Evolutionary conservation across 306 rosid genomes (phyloP).

Genomic region (Prunus campanulata): DNA sequence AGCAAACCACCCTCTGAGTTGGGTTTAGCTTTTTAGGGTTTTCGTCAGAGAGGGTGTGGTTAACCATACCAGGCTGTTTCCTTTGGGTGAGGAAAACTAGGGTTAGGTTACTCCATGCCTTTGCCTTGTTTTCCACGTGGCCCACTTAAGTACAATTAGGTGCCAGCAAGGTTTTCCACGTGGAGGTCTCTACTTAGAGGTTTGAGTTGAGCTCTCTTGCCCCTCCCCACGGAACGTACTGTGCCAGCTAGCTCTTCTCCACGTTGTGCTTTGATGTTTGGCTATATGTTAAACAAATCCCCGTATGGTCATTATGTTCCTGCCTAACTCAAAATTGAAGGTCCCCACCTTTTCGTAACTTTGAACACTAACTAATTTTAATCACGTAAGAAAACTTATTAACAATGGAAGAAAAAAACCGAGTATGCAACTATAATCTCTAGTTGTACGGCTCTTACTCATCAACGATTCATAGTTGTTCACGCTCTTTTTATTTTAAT

Average conservation of each 20-base stretch:
- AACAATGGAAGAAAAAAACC: no score
- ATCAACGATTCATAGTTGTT: no score
- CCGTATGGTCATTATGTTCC: no score
- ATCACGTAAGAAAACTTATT: no score
- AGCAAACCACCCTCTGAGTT: not conserved
- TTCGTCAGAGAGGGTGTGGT: not conserved
- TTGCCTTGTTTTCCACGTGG: not conserved
- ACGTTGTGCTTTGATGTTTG: not conserved
- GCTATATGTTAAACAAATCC: not conserved
- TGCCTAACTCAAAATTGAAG: no score
- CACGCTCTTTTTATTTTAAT: no score
- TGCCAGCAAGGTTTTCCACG: not conserved
- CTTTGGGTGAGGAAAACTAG: not conserved
- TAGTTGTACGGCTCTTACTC: no score
- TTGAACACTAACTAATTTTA: no score
- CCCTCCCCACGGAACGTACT: not conserved
- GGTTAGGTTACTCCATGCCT: not conserved
- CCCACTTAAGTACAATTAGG: not conserved
- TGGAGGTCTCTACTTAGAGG: not conserved
- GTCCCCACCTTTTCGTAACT: no score
- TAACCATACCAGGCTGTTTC: not conserved
- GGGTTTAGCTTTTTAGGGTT: not conserved
- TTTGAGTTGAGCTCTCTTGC: not conserved
- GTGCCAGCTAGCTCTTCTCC: not conserved
- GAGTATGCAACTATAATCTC: no score